Evolutionary conservation across 208 protist species (phyloP), one percentile per base, ranked within the genome.

Genomic region (Crithidia expoeki): DNA sequence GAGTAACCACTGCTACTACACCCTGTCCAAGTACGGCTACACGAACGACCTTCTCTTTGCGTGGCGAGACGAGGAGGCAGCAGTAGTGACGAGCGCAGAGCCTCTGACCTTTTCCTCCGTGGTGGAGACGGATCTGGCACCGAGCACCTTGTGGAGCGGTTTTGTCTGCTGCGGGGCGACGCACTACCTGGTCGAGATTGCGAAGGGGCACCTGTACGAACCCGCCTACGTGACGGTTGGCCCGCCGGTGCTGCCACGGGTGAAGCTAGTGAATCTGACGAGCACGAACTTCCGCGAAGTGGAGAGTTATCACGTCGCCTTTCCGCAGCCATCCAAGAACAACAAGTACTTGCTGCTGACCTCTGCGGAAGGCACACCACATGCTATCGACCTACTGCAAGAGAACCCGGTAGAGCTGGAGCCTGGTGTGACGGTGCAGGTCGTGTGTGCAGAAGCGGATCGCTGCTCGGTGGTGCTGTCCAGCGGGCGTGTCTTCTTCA

Each of bases 191-290:
- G 53, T 68, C 2, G 71, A 70, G 28, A 72, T 68, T 27, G 40
- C 56, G 21, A 88, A 86, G 72, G 64, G 61, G 33, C 59, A 71
- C n/a, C 50, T 79, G 40, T 88, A 68, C 33, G 82, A 88, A 46
- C 46, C 82, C n/a, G 82, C 77, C 38, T 68, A 72, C 51, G 72
- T 91, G 19, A 72, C 77, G n/a, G 75, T 91, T 14, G 66, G 82
- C 59, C 56, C 63, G 5, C 68, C 81, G 27, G 65, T 67, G 19
- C 40, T 56, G 40, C 74, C 85, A 23, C 66, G 74, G n/a, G 50
- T 91, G 33, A 81, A 61, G 52, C 63, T 91, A 6, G 80, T 91
- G 34, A 91, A 91, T 55, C 49, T 81, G 42, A 84, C 85, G 0
- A 63, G 34, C 16, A 27, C 67, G 30, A 21, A 1, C 17, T 91